These are phyloP conservation scores for Chalciporus pseudorubinellus DNA, from an alignment of 768 basidiomycete species.

Conservation along the genomic window DNA sequence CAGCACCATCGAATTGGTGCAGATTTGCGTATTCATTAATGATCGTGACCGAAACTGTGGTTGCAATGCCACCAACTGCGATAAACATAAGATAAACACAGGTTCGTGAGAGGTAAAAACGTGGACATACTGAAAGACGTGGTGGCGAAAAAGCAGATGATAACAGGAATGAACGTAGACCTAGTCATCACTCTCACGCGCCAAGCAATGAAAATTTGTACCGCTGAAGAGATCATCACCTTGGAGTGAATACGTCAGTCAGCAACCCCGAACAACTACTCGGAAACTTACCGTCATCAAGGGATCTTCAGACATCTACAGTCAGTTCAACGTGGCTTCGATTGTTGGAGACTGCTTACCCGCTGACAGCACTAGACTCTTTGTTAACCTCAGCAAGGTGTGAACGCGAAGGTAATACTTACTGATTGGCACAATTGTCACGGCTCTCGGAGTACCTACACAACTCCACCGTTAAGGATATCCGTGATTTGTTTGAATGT, in stretches of 20 bases:
- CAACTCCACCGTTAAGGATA: constrained; percentile 10
- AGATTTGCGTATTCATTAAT: constrained; percentile 35
- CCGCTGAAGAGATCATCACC: constrained; percentile 44
- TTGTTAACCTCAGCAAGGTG: constrained; percentile 33
- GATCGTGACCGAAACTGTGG: constrained; percentile 31
- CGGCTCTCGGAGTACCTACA: constrained; percentile 16
- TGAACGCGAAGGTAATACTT: background rate
- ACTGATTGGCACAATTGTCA: background rate
- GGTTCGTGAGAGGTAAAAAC: background rate
- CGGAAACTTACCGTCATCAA: constrained; percentile 38
- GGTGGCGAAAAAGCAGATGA: constrained; percentile 20
- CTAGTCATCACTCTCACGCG: constrained; percentile 36
- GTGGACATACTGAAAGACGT: constrained; percentile 9
- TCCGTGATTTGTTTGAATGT: background rate
- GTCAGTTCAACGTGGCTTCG: background rate
- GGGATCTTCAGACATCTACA: constrained; percentile 35
- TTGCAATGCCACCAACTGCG: constrained; percentile 35
- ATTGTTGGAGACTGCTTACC: constrained; percentile 7
- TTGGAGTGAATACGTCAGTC: constrained; percentile 11
- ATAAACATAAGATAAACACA: background rate
- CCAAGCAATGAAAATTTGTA: constrained; percentile 50
- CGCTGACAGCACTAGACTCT: constrained; percentile 9
- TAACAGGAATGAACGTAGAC: constrained; percentile 23
- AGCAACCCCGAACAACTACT: background rate
- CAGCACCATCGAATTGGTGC: constrained; percentile 31